Conservation (phyloP, 192 early-diverging fungal genomes). For the Umbelopsis sp. region DNA sequence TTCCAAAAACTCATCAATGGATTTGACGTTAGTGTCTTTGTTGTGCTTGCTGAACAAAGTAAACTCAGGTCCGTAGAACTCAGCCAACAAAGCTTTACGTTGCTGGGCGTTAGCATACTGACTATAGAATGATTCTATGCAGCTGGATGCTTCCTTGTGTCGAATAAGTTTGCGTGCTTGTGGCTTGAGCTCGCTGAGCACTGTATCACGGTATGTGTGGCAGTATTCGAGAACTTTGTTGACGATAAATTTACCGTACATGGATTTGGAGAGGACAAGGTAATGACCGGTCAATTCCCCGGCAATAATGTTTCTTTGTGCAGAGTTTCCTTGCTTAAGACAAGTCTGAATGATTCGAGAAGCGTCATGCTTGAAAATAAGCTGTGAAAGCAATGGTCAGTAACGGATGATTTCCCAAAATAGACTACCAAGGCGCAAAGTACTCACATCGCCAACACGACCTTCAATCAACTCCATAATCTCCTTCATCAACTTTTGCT, state of each 20-base stretch:
- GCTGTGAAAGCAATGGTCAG: constrained; percentile 34
- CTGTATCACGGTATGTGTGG: constrained; percentile 63
- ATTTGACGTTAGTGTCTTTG: constrained; percentile 54
- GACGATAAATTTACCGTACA: constrained; percentile 91
- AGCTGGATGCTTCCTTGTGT: constrained; percentile 85
- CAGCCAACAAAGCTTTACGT: constrained; percentile 73
- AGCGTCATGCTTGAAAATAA: constrained; percentile 96
- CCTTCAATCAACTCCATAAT: constrained; percentile 85
- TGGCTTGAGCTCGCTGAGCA: constrained; percentile 82
- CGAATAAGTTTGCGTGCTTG: constrained; percentile 82
- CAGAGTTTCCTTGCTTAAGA: constrained; percentile 83
- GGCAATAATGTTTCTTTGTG: constrained; percentile 80
- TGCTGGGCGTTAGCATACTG: constrained; percentile 80
- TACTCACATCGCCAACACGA: constrained; percentile 69
- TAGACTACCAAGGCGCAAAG: not conserved
- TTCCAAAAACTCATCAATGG: constrained; percentile 60
- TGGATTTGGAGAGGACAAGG: constrained; percentile 69
- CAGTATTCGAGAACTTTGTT: constrained; percentile 85
- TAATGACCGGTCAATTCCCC: constrained; percentile 80
- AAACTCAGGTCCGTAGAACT: constrained; percentile 95
- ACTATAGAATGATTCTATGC: constrained; percentile 85
- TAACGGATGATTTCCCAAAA: not conserved
- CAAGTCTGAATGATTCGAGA: constrained; percentile 89
- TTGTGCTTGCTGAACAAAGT: constrained; percentile 61
- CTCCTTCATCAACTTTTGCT: constrained; percentile 67